These are phyloP conservation scores for Apophysomyces ossiformis DNA, from an alignment of 371 early-diverging fungal genomes.

Conservation along the genomic window DNA sequence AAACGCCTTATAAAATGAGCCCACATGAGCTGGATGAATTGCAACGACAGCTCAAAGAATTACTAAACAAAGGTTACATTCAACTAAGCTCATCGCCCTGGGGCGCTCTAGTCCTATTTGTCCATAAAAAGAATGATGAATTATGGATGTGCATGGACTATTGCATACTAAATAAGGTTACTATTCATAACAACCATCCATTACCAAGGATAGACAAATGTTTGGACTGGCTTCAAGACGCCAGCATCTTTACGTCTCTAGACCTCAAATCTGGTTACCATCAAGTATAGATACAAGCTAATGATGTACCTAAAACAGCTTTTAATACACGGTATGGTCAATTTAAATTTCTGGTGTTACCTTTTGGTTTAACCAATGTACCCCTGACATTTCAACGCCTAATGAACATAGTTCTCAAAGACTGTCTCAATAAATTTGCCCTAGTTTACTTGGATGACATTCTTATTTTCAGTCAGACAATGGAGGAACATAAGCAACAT, in stretches of 20 bases:
- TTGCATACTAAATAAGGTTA: constrained; percentile 48
- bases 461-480: constrained; percentile 52
- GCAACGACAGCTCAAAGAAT: too few species aligned
- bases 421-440: constrained; percentile 37
- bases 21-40: constrained; percentile 33
- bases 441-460: constrained; percentile 65
- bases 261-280: constrained; percentile 39
- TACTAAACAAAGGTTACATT: background rate
- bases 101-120: constrained; percentile 57
- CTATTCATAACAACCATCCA: constrained; percentile 42
- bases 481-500: constrained; percentile 52
- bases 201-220: constrained; percentile 48
- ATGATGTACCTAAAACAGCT: constrained; percentile 21
- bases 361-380: constrained; percentile 48
- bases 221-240: constrained; percentile 28
- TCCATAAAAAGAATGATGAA: constrained; percentile 56
- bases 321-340: constrained; percentile 47
- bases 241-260: constrained; percentile 35
- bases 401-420: constrained; percentile 41
- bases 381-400: constrained; percentile 21
- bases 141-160: constrained; percentile 46
- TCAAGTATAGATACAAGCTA: constrained; percentile 17
- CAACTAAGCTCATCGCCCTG: too few species aligned
- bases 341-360: constrained; percentile 54
- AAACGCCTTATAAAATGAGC: constrained; percentile 31